phyloP scores from a whole-genome alignment of 352 stramenopile species.

The Globisporangium parvum region DNA sequence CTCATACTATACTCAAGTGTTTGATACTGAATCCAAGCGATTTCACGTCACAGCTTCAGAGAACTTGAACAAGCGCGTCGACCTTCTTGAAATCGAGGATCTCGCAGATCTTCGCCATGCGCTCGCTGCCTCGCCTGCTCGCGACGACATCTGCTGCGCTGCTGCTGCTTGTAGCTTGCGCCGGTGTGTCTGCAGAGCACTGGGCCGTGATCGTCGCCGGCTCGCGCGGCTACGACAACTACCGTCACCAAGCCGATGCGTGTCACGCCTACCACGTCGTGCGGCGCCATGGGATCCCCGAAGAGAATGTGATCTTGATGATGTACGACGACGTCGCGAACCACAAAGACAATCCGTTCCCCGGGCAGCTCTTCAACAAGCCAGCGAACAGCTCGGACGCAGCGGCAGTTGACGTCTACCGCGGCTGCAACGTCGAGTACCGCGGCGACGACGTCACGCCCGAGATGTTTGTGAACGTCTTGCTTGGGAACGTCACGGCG shows the following conservation, averaged over 20 bases:
- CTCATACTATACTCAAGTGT: too few relatives aligned
- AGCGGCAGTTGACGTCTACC: slow-evolving; percentile 80
- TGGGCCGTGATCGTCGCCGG: slow-evolving; percentile 90
- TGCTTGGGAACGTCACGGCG: slow-evolving; percentile 67
- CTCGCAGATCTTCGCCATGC: too few relatives aligned
- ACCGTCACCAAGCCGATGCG: slow-evolving; percentile 87
- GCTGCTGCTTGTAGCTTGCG: background rate
- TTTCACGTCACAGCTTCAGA: too few relatives aligned
- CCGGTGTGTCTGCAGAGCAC: slow-evolving; percentile 39
- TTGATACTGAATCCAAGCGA: too few relatives aligned
- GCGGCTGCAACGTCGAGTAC: slow-evolving; percentile 77
- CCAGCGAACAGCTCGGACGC: slow-evolving; percentile 38
- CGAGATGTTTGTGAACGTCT: slow-evolving; percentile 83
- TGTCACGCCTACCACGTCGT: slow-evolving; percentile 91
- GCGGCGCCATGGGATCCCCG: slow-evolving; percentile 77
- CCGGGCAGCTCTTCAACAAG: slow-evolving; percentile 87
- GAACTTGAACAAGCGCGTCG: too few relatives aligned
- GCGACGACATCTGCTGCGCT: background rate
- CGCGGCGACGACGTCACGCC: slow-evolving; percentile 73
- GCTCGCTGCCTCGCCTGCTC: background rate
- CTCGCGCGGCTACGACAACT: slow-evolving; percentile 88
- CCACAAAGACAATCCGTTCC: slow-evolving; percentile 79
- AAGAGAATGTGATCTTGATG: slow-evolving; percentile 89
- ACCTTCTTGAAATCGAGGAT: too few relatives aligned
- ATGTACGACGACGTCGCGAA: slow-evolving; percentile 90